Percentiles rank a stretch among this genome's conserved stretches.
Evolutionary conservation across 208 protist species (phyloP).

Genomic region (Giardia muris): DNA sequence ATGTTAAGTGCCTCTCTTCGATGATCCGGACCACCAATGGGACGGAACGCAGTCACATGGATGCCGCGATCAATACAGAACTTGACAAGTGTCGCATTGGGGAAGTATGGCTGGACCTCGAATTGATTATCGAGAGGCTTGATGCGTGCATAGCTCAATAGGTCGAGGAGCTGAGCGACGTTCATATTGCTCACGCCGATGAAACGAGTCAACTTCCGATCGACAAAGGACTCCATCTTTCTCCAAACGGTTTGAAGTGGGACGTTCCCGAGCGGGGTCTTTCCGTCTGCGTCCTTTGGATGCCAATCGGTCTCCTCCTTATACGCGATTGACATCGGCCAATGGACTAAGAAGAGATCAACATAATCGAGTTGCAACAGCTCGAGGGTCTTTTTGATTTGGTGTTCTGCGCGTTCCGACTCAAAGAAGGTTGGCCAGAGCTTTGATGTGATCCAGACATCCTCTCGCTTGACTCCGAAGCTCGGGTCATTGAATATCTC

Average conservation of each 20-base stretch:
- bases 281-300: background rate
- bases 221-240: background rate
- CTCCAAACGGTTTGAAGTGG: background rate
- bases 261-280: background rate
- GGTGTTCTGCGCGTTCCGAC: background rate
- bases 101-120: background rate
- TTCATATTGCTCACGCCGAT: background rate
- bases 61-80: background rate
- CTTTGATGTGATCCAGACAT: constrained; percentile 10
- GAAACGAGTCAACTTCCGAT: background rate
- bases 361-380: background rate
- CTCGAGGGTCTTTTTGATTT: background rate
- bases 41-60: background rate
- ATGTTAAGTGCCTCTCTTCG: background rate
- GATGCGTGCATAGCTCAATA: background rate
- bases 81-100: background rate
- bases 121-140: background rate
- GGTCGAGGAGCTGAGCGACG: background rate
- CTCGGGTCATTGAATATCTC: background rate
- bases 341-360: background rate
- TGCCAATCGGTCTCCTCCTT: background rate
- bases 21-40: background rate
- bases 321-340: background rate
- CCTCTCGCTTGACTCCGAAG: background rate
- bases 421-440: background rate